Evolutionary conservation across 2,329 filamentous ascomycete species (phyloP), one percentile per base, ranked within the genome.

Genomic region (Cercospora sp.): DNA sequence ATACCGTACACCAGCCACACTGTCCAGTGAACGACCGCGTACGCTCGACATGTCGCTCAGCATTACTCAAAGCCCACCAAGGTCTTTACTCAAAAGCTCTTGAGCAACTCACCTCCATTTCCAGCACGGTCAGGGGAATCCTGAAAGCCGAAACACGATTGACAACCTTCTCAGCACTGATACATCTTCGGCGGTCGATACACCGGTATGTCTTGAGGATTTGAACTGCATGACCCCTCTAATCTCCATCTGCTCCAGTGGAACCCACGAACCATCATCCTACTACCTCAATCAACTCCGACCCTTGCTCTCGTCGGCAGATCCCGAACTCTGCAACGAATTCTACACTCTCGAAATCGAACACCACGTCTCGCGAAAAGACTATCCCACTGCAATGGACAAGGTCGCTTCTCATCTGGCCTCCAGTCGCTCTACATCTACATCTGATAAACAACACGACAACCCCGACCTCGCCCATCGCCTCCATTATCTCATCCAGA

Each of bases 111-210:
- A 85, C 89, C 63, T 81, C 82, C 30, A 79, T 93, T 18, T 85
- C 90, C 61, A 81, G 84, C 3, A 86, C 90, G 67, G 82, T 86
- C 3, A 83, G 91, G 45, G 88, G 90, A 3, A 90, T 91, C 0
- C 86, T 94, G 77, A 97, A 93, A 78, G 86, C 90, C 18, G 89
- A 90, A 71, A 92, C 96, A 73, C 90, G 90, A 75, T 88, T 91
- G 82, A 82, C 86, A 71, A 88, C 88, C 65, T 91, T 89, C 75
- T 84, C 87, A 13, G 89, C 87, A 4, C 84, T 93, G 53, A 82
- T 92, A 67, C 89, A 88, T 73, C 79, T 92, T 9, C 87, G 86
- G 71, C 83, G 85, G 67, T 88, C 90, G 69, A 81, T 93, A 6
- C 85, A 88, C 65, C 78, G 79, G 82, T 84, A 76, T 40, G 59